Evolutionary conservation across 768 basidiomycete species (phyloP).

Genomic region (Rhodotorula diobovata): DNA sequence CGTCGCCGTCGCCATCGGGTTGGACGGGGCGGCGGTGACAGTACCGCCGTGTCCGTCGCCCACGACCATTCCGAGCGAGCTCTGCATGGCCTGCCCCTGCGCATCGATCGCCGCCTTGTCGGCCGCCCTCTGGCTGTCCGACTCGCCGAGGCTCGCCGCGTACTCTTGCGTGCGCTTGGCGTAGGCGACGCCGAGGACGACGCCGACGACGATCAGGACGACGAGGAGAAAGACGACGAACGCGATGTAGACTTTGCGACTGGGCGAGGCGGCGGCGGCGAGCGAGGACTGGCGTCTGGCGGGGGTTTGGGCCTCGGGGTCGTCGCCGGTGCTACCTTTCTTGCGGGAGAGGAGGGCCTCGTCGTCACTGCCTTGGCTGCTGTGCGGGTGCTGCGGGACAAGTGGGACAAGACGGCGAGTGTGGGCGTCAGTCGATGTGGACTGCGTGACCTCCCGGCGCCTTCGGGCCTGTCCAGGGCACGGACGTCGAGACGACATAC

Average conservation of each 20-base stretch:
- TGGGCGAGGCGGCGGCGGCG: background rate
- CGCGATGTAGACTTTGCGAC: conserved; percentile 2
- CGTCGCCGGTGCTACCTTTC: background rate
- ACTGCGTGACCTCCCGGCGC: too few species aligned
- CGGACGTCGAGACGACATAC: background rate
- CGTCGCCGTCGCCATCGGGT: background rate
- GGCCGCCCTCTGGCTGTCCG: background rate
- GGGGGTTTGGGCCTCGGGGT: background rate
- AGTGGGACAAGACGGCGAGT: background rate
- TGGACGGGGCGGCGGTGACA: background rate
- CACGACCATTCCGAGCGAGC: background rate
- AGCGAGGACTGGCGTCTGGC: background rate
- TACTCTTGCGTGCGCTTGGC: background rate
- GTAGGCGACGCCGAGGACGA: background rate
- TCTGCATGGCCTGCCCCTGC: background rate
- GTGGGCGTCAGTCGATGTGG: background rate
- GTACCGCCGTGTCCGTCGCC: conserved; percentile 1
- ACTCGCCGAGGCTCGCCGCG: too few species aligned
- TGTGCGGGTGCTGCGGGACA: too few species aligned
- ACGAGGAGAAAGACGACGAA: background rate
- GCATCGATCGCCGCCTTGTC: background rate
- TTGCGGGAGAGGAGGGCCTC: background rate
- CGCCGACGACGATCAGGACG: conserved; percentile 5
- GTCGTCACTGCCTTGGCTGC: background rate
- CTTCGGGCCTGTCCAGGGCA: too few species aligned